Evolutionary conservation across 352 stramenopile genomes (phyloP), one percentile per base, ranked within the genome.

Genomic region (Blastocystis sp.): DNA sequence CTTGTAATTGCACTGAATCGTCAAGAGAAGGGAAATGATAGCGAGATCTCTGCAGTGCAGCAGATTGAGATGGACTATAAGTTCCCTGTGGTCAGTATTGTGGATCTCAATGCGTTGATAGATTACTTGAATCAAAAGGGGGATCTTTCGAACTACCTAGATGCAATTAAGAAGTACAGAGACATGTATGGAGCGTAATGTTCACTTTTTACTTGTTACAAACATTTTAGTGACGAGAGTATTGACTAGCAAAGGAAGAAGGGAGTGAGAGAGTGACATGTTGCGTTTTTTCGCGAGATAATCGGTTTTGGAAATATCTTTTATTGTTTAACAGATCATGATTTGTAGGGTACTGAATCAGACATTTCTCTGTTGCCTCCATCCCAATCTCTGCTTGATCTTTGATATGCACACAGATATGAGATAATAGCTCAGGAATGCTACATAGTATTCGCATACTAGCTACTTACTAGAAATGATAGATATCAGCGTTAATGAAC

Each of bases 1-100:
- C 95, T 99, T 47, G 94, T 95, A 64, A 98, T 99, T 91, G 98
- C 96, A 81, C 92, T 99, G 24, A 96, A 99, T 92, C 94, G 97
- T 87, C 96, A 98, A 90, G 97, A 99, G 91, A 98, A 98, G 91
- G 97, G 95, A 34, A 91, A 96, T 62, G 94, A 96, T 18, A 94
- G 98, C 93, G 93, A 93, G 41, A 92, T 96, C 43, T 98, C 95
- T 59, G 96, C 96, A 26, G 97, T 98, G 69, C 94, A 98, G 91
- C 93, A 95, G 50, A 95, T 98, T 20, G 93, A 93, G 79, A 93
- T 95, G 90, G 94, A 94, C 87, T 95, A 97, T 75, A 87, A 91
- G 26, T 95, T 98, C 56, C 95, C 95, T 6, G 95, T 98, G 9
- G 91, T 98, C 45, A 97, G 95, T 68, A 98, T 98, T 91, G 95